These are phyloP conservation scores for Balakata baccata DNA, from an alignment of 345 rosid species.

Conservation along the genomic window DNA sequence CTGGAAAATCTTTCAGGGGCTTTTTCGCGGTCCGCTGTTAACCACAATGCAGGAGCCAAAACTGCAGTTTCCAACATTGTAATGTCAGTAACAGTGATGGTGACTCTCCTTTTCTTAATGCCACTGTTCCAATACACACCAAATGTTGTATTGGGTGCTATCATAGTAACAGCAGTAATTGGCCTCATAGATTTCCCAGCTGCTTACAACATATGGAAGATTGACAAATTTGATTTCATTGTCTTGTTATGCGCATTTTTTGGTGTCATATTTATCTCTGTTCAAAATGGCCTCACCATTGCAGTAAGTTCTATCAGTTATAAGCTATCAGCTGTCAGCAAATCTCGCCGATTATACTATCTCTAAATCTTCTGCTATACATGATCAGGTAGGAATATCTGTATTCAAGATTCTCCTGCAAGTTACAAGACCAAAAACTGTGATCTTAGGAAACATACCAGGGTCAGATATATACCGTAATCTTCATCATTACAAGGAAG, in stretches of 20 bases:
- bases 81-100: slow-evolving; percentile 94
- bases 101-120: slow-evolving; percentile 84
- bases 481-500: slow-evolving; percentile 74
- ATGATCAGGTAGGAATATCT: slow-evolving; percentile 68
- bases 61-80: slow-evolving; percentile 87
- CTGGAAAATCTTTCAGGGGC: slow-evolving; percentile 47
- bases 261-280: slow-evolving; percentile 83
- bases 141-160: slow-evolving; percentile 80
- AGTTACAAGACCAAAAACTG: slow-evolving; percentile 75
- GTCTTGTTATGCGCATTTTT: slow-evolving; percentile 76
- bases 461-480: slow-evolving; percentile 68
- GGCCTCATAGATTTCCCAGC: slow-evolving; percentile 92
- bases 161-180: slow-evolving; percentile 83
- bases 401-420: slow-evolving; percentile 80
- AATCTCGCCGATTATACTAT: neutral
- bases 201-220: slow-evolving; percentile 68
- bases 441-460: slow-evolving; percentile 72
- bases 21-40: slow-evolving; percentile 93
- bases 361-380: too few species aligned
- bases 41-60: slow-evolving; percentile 89
- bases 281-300: slow-evolving; percentile 73
- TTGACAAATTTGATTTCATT: slow-evolving; percentile 86
- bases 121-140: slow-evolving; percentile 96
- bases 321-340: neutral
- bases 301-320: slow-evolving; percentile 53